phyloP scores from a whole-genome alignment of 257 asterid species.

The Rehmannia glutinosa region DNA sequence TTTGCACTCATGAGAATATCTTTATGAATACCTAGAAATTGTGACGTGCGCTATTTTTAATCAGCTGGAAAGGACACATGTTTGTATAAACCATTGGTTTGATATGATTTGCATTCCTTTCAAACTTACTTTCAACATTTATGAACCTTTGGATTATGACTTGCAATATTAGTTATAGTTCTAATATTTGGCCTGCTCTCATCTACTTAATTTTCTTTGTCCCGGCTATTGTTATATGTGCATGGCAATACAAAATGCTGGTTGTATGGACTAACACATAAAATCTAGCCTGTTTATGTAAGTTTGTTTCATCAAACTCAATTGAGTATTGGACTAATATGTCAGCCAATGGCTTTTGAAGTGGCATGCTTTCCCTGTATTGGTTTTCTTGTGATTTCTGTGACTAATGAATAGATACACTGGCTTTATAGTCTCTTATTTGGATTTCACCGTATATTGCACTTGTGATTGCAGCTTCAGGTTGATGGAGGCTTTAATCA shows the following conservation, averaged over 20 bases:
- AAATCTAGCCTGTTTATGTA: no score
- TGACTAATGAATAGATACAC: background rate
- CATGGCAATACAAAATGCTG: no score
- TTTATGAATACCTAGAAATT: background rate
- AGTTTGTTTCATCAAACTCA: no score
- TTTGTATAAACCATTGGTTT: no score
- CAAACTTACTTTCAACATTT: background rate
- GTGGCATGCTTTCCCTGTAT: background rate
- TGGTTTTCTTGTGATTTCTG: background rate
- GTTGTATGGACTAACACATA: no score
- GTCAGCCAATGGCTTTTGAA: background rate
- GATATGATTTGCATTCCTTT: background rate
- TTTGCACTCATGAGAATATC: background rate
- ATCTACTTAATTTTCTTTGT: no score
- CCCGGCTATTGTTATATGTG: no score
- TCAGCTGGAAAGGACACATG: background rate
- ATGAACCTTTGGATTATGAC: background rate
- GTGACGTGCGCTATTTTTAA: background rate
- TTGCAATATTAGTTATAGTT: no score
- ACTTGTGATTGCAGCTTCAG: constrained; percentile 63
- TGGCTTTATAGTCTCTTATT: background rate
- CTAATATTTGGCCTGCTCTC: no score
- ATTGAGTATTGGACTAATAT: background rate
- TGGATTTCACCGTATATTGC: constrained; percentile 13
- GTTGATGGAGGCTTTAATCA: constrained; percentile 71